Evolutionary conservation across 2,329 filamentous ascomycete genomes (phyloP).

Genomic region (Diaporthe sp.): DNA sequence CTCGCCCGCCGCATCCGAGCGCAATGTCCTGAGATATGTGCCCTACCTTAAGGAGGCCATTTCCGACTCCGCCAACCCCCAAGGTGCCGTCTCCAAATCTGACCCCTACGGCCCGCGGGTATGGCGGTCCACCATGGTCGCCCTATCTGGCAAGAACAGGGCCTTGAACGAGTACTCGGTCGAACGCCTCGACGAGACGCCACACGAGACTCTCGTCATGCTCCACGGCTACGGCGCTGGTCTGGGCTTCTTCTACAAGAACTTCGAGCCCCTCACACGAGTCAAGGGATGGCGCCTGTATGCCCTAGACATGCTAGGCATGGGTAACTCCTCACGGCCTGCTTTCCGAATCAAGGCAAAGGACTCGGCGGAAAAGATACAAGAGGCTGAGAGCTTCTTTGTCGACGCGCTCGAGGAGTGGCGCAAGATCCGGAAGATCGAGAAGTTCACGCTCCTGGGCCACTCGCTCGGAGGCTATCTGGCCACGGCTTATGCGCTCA

Average conservation of each 20-base stretch:
- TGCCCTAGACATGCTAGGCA: constrained; percentile 93
- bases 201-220: constrained; percentile 91
- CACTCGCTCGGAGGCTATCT: constrained; percentile 94
- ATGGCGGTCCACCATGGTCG: constrained; percentile 88
- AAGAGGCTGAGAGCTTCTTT: constrained; percentile 95
- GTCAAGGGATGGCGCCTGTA: constrained; percentile 87
- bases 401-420: constrained; percentile 97
- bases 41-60: constrained; percentile 83
- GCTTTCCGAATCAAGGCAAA: constrained; percentile 88
- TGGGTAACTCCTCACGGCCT: constrained; percentile 89
- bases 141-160: constrained; percentile 85
- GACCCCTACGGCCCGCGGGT: constrained; percentile 87
- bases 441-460: constrained; percentile 91
- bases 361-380: constrained; percentile 82
- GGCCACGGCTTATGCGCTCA: constrained; percentile 92
- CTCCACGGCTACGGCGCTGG: constrained; percentile 97
- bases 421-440: constrained; percentile 87
- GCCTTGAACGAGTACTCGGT: constrained; percentile 94
- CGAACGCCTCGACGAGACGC: constrained; percentile 81
- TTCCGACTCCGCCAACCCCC: constrained; percentile 58
- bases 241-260: constrained; percentile 98
- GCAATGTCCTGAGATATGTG: constrained; percentile 86
- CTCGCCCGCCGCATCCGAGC: constrained; percentile 86
- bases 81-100: constrained; percentile 58
- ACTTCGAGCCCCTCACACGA: constrained; percentile 89